Conservation (phyloP, 768 basidiomycete genomes). For the Mrakia frigida region DNA sequence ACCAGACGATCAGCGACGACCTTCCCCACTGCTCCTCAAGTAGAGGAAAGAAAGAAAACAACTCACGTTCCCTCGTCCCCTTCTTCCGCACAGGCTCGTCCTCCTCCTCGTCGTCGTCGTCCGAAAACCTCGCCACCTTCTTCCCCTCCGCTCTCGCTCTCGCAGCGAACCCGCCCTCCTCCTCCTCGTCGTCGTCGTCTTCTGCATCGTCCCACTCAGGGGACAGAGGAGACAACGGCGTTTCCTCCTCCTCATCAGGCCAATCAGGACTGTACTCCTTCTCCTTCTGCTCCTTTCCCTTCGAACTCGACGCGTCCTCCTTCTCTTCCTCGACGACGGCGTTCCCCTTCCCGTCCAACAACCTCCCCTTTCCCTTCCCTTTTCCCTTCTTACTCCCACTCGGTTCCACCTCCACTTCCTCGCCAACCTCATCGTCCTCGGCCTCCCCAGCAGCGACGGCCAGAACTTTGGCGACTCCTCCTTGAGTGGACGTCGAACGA, state of each 20-base stretch:
- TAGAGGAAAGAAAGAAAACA: not conserved
- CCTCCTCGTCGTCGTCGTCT: not conserved
- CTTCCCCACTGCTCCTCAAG: no score
- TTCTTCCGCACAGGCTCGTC: not conserved
- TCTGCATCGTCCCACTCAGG: not conserved
- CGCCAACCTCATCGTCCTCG: not conserved
- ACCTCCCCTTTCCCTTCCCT: slow-evolving; percentile 15
- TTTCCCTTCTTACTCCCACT: not conserved
- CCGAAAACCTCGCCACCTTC: not conserved
- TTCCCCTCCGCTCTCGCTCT: not conserved
- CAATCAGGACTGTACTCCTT: slow-evolving; percentile 23
- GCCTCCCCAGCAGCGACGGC: not conserved
- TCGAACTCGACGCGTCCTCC: not conserved
- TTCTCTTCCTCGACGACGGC: no score
- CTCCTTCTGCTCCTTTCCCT: no score
- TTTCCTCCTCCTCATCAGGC: slow-evolving; percentile 18
- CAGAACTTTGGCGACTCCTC: not conserved
- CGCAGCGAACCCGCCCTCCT: not conserved
- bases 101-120: not conserved
- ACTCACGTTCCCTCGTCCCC: not conserved
- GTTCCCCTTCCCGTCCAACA: not conserved
- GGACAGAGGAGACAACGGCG: not conserved
- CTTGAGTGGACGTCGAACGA: not conserved
- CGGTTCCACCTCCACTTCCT: not conserved
- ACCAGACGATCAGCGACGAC: no score